Evolutionary conservation across 169 alveolate species (phyloP), one percentile per base, ranked within the genome.

Genomic region (Plasmodium cynomolgi): DNA sequence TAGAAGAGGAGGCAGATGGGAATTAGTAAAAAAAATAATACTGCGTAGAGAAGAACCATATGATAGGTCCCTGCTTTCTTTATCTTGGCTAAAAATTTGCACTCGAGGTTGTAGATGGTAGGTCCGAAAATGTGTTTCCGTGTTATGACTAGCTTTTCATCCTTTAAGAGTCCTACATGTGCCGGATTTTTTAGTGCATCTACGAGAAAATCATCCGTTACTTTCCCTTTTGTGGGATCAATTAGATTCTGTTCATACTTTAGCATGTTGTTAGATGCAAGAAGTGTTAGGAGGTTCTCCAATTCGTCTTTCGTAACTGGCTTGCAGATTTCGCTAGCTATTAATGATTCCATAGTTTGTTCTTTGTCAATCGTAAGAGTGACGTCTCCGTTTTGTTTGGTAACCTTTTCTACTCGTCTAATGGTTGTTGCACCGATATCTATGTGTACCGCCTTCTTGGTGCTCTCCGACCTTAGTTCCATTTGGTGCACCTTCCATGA

Each of bases 401-500:
- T n/a, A 7, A 88, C 41, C 39, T 91, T 82, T 73, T 91, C 85
- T 3, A 81, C 83, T 20, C 95, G 31, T 31, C 83, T 68, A 23
- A 91, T 71, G 33, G 77, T 82, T 3, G 91, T 81, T n/a, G 82
- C 91, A n/a, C 95, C 95, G 29, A 91, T 91, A 68, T 68, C 74
- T 29, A 91, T 39, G 15, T 62, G 39, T 4, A 91, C 92, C 1
- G 77, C 20, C 41, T 91, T 91, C 73, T 62, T 26, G 15, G 17
- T 80, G 34, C 23, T 82, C n/a, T 41, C 23, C 3, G 95, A 91
- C 56, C 39, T 44, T 71, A 91, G 75, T 2, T 56, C 29, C 8
- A 91, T 81, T 50, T 91, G 82, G 74, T 91, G 95, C 29, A 41
- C 62, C 83, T 91, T 91, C 95, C 95, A 91, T 8, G 84, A 62